phyloP scores from a whole-genome alignment of 2,329 filamentous ascomycete species.

The Talaromyces albobiverticillius region DNA sequence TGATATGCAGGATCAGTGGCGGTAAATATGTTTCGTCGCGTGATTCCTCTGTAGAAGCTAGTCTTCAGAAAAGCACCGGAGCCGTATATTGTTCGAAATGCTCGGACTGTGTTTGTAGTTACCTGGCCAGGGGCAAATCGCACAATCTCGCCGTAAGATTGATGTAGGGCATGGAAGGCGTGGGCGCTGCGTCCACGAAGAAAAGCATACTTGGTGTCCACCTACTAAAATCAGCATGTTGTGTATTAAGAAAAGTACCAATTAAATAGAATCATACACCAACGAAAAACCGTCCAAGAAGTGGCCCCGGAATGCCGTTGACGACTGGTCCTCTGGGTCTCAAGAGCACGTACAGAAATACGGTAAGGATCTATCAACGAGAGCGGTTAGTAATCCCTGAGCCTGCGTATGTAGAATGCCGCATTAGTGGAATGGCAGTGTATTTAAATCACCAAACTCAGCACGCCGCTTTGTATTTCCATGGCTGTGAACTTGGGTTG shows the following conservation, averaged over 20 bases:
- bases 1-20: slow-evolving; percentile 24
- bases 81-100: slow-evolving; percentile 24
- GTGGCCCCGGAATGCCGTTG: slow-evolving; percentile 18
- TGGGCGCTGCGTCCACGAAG: slow-evolving; percentile 21
- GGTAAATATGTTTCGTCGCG: slow-evolving; percentile 24
- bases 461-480: neutral
- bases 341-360: slow-evolving; percentile 18
- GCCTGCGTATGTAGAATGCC: neutral
- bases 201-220: slow-evolving; percentile 21
- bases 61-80: slow-evolving; percentile 23
- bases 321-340: slow-evolving; percentile 19
- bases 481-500: slow-evolving; percentile 18
- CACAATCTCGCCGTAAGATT: slow-evolving; percentile 21
- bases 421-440: neutral
- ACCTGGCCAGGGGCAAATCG: slow-evolving; percentile 24
- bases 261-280: slow-evolving; percentile 17
- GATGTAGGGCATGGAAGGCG: slow-evolving; percentile 20
- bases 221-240: slow-evolving; percentile 11
- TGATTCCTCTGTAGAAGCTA: slow-evolving; percentile 24
- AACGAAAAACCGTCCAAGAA: slow-evolving; percentile 18
- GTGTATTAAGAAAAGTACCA: too few species aligned
- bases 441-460: slow-evolving; percentile 1
- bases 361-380: slow-evolving; percentile 17
- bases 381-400: slow-evolving; percentile 6
- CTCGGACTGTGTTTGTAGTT: slow-evolving; percentile 24